Evolutionary conservation across 495 filamentous ascomycete species (phyloP), one percentile per base, ranked within the genome.

Genomic region (Chaetomium fimeti): DNA sequence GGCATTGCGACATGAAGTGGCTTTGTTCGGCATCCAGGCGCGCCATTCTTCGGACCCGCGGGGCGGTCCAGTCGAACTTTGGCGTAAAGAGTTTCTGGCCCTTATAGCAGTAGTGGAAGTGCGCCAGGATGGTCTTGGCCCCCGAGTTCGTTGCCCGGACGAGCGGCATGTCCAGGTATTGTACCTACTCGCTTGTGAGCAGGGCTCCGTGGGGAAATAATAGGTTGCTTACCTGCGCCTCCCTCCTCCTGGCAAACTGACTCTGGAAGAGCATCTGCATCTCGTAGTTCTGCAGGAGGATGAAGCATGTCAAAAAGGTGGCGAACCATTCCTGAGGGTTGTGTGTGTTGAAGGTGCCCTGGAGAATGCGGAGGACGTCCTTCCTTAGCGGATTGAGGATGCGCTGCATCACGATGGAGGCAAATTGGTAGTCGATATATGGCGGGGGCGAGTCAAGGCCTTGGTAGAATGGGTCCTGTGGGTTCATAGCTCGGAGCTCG

Each of bases 81-180:
- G 61, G 55, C 6, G 64, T 66, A 59, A 77, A 78, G 29, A 76
- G 71, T 59, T 62, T 59, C 58, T 78, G 70, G 2, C 76, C 76
- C 66, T 77, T 77, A 66, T 74, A 77, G 45, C 71, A 73, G 47
- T 77, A 78, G 61, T 78, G 76, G 56, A 78, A 78, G 67, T 78
- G 75, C n/a, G 76, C 76, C 12, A 78, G 69, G 45, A 78, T 77
- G 11, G 76, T 77, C 61, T 77, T 78, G 40, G 76, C 74, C 20
- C 76, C 73, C 45, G 76, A 78, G 60, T 78, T 74, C 0, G 72
- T 77, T 5, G 75, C 76, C 11, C 76, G 70, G n/a, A 78, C 71
- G 16, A 78, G 71, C 16, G 70, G 69, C 76, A 78, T 78, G 60
- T 78, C 76, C 7, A 76, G 57, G 52, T 75, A 78, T 53, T 64